These are phyloP conservation scores for Leishmania amazonensis DNA, from an alignment of 208 protist genomes.

Conservation along the genomic window DNA sequence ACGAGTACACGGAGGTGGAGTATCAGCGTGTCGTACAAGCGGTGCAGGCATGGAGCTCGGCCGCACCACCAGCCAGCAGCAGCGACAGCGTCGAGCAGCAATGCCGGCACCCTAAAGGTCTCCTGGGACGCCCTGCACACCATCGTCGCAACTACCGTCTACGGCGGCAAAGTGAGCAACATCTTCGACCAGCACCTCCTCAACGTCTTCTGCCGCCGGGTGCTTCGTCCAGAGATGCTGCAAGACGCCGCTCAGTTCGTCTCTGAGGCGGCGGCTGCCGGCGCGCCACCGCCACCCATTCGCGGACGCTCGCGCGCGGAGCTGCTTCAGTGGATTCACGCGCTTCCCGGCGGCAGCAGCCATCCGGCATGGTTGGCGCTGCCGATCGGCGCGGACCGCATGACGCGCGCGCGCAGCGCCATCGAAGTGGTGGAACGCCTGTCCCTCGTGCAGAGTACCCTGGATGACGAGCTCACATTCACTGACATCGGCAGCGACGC, in stretches of 20 bases:
- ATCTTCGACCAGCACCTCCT: slow-evolving; percentile 97
- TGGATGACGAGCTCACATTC: slow-evolving; percentile 61
- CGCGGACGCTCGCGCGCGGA: slow-evolving; percentile 42
- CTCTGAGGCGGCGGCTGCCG: slow-evolving; percentile 4
- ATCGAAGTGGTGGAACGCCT: slow-evolving; percentile 70
- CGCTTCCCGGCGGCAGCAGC: slow-evolving; percentile 71
- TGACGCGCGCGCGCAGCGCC: slow-evolving; percentile 68
- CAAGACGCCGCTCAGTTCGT: slow-evolving; percentile 34
- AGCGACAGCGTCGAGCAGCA: slow-evolving; percentile 4
- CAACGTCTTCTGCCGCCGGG: slow-evolving; percentile 83
- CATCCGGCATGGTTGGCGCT: slow-evolving; percentile 95
- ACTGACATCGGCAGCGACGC: background rate
- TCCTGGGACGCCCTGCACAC: slow-evolving; percentile 95
- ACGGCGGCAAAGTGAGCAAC: slow-evolving; percentile 98
- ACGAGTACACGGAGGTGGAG: slow-evolving; percentile 99
- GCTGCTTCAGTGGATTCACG: slow-evolving; percentile 89
- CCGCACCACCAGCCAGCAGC: slow-evolving; percentile 13
- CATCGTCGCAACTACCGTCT: slow-evolving; percentile 94
- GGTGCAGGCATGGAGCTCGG: slow-evolving; percentile 88
- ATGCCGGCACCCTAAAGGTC: slow-evolving; percentile 46
- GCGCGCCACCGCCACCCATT: slow-evolving; percentile 30
- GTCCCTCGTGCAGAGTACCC: slow-evolving; percentile 50
- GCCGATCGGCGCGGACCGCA: slow-evolving; percentile 87
- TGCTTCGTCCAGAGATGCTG: slow-evolving; percentile 72
- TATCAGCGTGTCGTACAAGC: slow-evolving; percentile 92